phyloP scores from a whole-genome alignment of 2,329 filamentous ascomycete species.

The Metarhizium robertsii region DNA sequence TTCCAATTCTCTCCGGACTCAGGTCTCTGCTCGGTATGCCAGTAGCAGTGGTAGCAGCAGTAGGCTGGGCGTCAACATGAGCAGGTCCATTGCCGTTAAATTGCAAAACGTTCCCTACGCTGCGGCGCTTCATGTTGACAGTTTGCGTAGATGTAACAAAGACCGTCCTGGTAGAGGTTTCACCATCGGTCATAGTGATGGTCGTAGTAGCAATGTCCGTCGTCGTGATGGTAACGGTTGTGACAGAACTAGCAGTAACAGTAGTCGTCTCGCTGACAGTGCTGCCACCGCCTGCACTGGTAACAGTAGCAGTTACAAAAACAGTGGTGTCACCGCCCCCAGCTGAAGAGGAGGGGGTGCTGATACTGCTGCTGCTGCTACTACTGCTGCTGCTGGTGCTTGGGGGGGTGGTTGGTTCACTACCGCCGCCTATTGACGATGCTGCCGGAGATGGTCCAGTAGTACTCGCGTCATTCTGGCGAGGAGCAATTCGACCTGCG shows the following conservation, averaged over 20 bases:
- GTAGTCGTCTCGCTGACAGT: slow-evolving; percentile 22
- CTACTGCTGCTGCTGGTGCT: slow-evolving; percentile 9
- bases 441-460: neutral
- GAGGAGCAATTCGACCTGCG: slow-evolving; percentile 4
- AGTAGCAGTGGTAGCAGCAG: slow-evolving; percentile 8
- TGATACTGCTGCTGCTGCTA: neutral
- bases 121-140: slow-evolving; percentile 25
- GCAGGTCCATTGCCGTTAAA: slow-evolving; percentile 2
- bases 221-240: slow-evolving; percentile 24
- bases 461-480: neutral
- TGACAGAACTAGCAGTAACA: slow-evolving; percentile 15
- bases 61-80: slow-evolving; percentile 10
- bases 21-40: slow-evolving; percentile 11
- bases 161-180: slow-evolving; percentile 25
- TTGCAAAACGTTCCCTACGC: slow-evolving; percentile 14
- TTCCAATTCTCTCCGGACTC: slow-evolving; percentile 7
- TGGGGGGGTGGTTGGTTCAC: neutral
- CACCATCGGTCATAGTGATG: slow-evolving; percentile 24
- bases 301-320: slow-evolving; percentile 21
- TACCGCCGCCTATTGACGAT: neutral
- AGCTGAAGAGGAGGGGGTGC: neutral
- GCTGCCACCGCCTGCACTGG: slow-evolving; percentile 14
- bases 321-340: slow-evolving; percentile 18
- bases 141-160: slow-evolving; percentile 25
- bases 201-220: slow-evolving; percentile 27